Evolutionary conservation across 495 filamentous ascomycete species (phyloP).

Genomic region (Penicillium chermesinum): DNA sequence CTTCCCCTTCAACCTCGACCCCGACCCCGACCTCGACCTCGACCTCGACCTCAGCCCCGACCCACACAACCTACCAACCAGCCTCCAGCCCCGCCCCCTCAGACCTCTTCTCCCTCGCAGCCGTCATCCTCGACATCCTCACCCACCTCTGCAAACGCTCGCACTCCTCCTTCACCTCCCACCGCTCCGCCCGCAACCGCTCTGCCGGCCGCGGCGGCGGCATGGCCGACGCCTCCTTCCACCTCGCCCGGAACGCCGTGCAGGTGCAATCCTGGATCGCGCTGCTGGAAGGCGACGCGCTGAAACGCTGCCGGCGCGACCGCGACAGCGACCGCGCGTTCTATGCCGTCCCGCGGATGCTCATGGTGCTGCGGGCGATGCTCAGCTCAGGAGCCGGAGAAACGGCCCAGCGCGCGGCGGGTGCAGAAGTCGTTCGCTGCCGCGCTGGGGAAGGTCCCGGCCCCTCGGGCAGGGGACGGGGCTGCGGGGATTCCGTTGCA

Average conservation of each 20-base stretch:
- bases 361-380: constrained; percentile 43
- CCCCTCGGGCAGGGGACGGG: background rate
- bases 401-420: constrained; percentile 32
- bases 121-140: constrained; percentile 62
- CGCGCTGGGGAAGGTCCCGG: constrained; percentile 13
- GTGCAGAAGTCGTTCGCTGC: constrained; percentile 22
- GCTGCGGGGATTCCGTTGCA: constrained; percentile 3
- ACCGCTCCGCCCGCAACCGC: constrained; percentile 67
- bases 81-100: constrained; percentile 27
- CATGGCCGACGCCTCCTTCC: constrained; percentile 75
- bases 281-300: constrained; percentile 58
- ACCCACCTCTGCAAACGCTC: constrained; percentile 73
- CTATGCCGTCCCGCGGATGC: constrained; percentile 34
- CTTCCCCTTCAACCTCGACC: constrained; percentile 7
- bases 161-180: constrained; percentile 61
- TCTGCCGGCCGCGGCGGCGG: constrained; percentile 62
- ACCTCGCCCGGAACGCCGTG: constrained; percentile 60
- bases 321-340: constrained; percentile 44
- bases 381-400: constrained; percentile 32
- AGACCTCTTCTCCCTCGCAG: constrained; percentile 43
- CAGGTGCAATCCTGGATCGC: constrained; percentile 78
- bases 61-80: constrained; percentile 44
- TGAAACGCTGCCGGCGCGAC: constrained; percentile 42
- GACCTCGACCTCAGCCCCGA: too few relatives aligned
- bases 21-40: constrained; percentile 23